phyloP scores from a whole-genome alignment of 2,329 filamentous ascomycete genomes.

The Cladophialophora bantiana region DNA sequence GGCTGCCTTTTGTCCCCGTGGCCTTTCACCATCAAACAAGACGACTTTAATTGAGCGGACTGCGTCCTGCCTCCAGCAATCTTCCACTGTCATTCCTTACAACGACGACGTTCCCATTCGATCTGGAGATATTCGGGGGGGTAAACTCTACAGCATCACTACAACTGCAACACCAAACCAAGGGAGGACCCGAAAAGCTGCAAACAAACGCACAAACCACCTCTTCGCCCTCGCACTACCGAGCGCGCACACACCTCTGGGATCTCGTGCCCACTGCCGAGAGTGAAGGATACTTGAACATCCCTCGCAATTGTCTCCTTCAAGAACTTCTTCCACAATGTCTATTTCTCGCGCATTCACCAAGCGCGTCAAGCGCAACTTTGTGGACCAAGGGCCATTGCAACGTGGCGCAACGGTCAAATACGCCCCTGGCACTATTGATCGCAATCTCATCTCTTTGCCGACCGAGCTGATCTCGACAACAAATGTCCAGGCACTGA shows the following conservation, averaged over 20 bases:
- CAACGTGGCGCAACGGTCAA: slow-evolving; percentile 54
- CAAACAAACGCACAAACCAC: slow-evolving; percentile 16
- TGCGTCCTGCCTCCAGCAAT: slow-evolving; percentile 30
- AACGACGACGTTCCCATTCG: background rate
- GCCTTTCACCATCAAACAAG: slow-evolving; percentile 20
- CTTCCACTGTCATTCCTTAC: slow-evolving; percentile 19
- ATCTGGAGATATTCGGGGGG: slow-evolving; percentile 9
- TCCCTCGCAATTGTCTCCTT: background rate
- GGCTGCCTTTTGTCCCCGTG: slow-evolving; percentile 19
- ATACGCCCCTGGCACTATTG: slow-evolving; percentile 54
- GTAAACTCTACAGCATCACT: background rate
- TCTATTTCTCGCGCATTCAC: slow-evolving; percentile 55
- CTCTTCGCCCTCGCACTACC: background rate
- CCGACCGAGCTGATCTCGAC: slow-evolving; percentile 89
- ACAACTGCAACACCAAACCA: slow-evolving; percentile 1
- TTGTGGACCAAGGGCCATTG: slow-evolving; percentile 51
- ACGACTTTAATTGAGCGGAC: slow-evolving; percentile 29
- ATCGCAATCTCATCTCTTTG: slow-evolving; percentile 72
- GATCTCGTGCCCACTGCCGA: slow-evolving; percentile 7
- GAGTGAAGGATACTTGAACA: slow-evolving; percentile 5
- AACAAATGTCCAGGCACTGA: slow-evolving; percentile 95
- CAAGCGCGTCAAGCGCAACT: slow-evolving; percentile 56
- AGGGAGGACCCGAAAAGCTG: slow-evolving; percentile 7
- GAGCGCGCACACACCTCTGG: background rate
- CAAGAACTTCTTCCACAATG: slow-evolving; percentile 39